Evolutionary conservation across 345 rosid species (phyloP).

Genomic region (Gossypium mustelinum): DNA sequence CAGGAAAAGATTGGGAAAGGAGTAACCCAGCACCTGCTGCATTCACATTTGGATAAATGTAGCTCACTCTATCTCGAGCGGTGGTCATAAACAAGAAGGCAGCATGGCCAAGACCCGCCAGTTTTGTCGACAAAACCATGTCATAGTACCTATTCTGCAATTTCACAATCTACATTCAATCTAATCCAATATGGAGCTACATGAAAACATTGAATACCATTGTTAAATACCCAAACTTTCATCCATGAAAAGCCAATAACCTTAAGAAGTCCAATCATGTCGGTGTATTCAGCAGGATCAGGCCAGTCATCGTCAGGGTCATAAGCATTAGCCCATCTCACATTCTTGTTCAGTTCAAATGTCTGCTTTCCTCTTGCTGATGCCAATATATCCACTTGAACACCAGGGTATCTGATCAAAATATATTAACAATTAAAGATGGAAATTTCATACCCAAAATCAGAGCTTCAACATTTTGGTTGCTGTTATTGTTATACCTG

Average conservation of each 20-base stretch:
- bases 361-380: conserved; percentile 90
- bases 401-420: conserved; percentile 72
- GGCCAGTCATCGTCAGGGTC: conserved; percentile 86
- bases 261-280: conserved; percentile 82
- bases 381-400: conserved; percentile 69
- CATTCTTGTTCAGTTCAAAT: conserved; percentile 82
- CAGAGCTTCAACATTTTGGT: neutral
- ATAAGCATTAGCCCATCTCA: conserved; percentile 87
- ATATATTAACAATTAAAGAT: neutral
- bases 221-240: neutral
- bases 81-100: conserved; percentile 83
- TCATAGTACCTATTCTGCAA: conserved; percentile 87
- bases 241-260: conserved; percentile 24
- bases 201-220: neutral
- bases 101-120: conserved; percentile 91
- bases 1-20: conserved; percentile 67
- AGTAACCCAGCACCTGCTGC: conserved; percentile 91
- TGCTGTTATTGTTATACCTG: conserved; percentile 35
- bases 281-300: conserved; percentile 74
- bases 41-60: conserved; percentile 86
- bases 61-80: conserved; percentile 81
- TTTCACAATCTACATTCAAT: conserved; percentile 4
- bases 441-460: conserved; percentile 2
- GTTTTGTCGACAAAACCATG: conserved; percentile 83
- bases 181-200: neutral